Percentiles rank a stretch among this genome's conserved stretches.
These are phyloP conservation scores for Ophiostoma australiae DNA, from an alignment of 2,329 filamentous ascomycete species.

Conservation along the genomic window DNA sequence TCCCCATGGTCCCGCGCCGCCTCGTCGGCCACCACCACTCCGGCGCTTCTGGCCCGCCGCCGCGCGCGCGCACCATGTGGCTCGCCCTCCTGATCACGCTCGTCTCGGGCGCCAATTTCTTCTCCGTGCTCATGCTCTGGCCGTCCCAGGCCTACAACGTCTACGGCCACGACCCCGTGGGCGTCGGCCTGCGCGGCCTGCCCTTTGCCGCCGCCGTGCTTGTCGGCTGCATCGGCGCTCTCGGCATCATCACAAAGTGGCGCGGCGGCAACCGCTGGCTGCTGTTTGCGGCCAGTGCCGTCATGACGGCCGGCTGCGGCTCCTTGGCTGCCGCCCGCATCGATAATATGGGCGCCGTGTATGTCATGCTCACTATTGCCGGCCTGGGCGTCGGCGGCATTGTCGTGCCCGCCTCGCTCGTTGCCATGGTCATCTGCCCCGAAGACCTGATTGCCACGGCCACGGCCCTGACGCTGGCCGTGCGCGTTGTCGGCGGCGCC, in stretches of 20 bases:
- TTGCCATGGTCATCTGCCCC: conserved; percentile 64
- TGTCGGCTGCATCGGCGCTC: conserved; percentile 53
- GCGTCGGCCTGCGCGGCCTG: conserved; percentile 59
- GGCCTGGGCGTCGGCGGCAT: conserved; percentile 63
- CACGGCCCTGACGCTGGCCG: conserved; percentile 62
- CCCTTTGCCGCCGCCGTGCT: conserved; percentile 62
- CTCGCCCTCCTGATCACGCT: conserved; percentile 55
- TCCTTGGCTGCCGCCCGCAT: conserved; percentile 46
- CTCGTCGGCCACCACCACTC: conserved; percentile 30
- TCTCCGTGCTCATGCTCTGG: conserved; percentile 56
- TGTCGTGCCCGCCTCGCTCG: conserved; percentile 62
- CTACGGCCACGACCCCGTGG: conserved; percentile 59
- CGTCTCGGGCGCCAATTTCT: conserved; percentile 56
- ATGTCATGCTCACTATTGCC: conserved; percentile 55
- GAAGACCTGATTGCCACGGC: conserved; percentile 67
- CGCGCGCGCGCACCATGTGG: conserved; percentile 40
- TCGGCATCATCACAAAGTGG: conserved; percentile 53
- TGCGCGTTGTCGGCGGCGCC: conserved; percentile 62
- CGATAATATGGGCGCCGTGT: conserved; percentile 52
- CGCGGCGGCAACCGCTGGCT: conserved; percentile 56
- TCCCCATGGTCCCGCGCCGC: conserved; percentile 50
- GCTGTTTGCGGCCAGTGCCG: conserved; percentile 52
- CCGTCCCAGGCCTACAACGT: conserved; percentile 61
- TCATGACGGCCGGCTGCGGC: conserved; percentile 63
- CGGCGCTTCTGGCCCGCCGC: conserved; percentile 27